Conservation (phyloP, 2,329 filamentous ascomycete species). For the Aspergillus sp. region DNA sequence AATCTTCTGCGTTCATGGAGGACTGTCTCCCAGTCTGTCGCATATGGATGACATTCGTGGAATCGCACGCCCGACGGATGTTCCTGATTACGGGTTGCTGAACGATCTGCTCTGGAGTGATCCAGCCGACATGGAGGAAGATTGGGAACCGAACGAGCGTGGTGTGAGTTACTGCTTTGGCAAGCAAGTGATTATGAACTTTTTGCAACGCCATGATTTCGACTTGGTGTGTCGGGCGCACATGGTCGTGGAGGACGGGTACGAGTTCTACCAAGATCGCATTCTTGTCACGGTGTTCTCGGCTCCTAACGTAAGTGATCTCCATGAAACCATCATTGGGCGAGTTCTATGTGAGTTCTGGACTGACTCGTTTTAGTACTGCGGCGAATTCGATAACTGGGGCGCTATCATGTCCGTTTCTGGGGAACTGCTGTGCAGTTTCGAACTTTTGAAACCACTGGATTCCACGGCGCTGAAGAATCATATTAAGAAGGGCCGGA, state of each 20-base stretch:
- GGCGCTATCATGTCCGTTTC: constrained; percentile 98
- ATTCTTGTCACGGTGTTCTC: constrained; percentile 96
- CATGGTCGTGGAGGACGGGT: constrained; percentile 99
- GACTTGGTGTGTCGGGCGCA: constrained; percentile 95
- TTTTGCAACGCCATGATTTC: constrained; percentile 91
- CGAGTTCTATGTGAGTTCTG: too few relatives aligned
- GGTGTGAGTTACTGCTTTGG: constrained; percentile 98
- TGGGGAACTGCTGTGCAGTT: constrained; percentile 88
- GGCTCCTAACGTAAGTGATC: constrained; percentile 80
- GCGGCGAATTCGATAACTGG: constrained; percentile 99
- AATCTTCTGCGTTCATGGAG: constrained; percentile 96
- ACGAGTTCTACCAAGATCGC: constrained; percentile 96
- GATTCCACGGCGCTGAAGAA: constrained; percentile 96
- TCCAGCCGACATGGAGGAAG: constrained; percentile 94
- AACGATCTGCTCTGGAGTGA: constrained; percentile 98
- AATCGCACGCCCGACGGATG: constrained; percentile 92
- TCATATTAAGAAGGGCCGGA: constrained; percentile 97
- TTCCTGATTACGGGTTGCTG: constrained; percentile 91
- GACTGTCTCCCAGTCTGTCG: constrained; percentile 82
- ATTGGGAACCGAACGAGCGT: constrained; percentile 96
- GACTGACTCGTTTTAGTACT: constrained; percentile 64
- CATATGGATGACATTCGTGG: constrained; percentile 99
- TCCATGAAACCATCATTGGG: too few relatives aligned
- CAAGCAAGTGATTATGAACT: constrained; percentile 97
- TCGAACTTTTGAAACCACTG: constrained; percentile 92